Evolutionary conservation across 495 filamentous ascomycete species (phyloP).

Genomic region (Hyaloscypha bicolor): DNA sequence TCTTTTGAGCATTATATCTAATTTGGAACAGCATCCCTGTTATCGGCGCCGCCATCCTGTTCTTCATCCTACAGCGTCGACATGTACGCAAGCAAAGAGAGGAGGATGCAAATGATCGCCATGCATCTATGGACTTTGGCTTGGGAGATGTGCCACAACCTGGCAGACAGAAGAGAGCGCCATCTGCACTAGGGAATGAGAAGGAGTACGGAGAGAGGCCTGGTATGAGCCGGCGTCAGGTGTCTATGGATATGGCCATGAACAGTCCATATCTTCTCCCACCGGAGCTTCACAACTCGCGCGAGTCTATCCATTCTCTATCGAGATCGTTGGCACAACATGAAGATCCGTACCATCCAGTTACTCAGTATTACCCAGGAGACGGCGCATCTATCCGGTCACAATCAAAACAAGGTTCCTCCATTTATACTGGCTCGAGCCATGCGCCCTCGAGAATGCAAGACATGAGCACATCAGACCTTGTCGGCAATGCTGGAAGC

Average conservation of each 20-base stretch:
- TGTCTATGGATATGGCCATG: conserved; percentile 84
- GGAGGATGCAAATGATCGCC: conserved; percentile 86
- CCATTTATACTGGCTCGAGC: conserved; percentile 62
- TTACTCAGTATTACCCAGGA: conserved; percentile 57
- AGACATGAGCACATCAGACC: conserved; percentile 22
- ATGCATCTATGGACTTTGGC: conserved; percentile 94
- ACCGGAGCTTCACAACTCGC: conserved; percentile 72
- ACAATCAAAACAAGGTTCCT: conserved; percentile 51
- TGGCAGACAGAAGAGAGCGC: conserved; percentile 37
- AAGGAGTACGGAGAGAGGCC: conserved; percentile 55
- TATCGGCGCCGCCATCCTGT: conserved; percentile 62
- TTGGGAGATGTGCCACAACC: conserved; percentile 52
- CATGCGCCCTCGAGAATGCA: conserved; percentile 30
- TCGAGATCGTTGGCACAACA: conserved; percentile 67
- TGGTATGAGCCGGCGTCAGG: conserved; percentile 61
- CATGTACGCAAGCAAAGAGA: conserved; percentile 69
- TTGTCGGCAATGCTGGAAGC: conserved; percentile 28
- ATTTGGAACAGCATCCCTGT: conserved; percentile 71
- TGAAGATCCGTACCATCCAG: conserved; percentile 84
- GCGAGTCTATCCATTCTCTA: conserved; percentile 82
- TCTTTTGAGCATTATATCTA: conserved; percentile 16
- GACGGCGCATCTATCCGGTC: conserved; percentile 65
- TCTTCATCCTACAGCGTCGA: conserved; percentile 77
- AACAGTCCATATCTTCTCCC: conserved; percentile 90
- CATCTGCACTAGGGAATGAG: neutral